Evolutionary conservation across 345 rosid genomes (phyloP).

Genomic region (Eucalyptus marginata): DNA sequence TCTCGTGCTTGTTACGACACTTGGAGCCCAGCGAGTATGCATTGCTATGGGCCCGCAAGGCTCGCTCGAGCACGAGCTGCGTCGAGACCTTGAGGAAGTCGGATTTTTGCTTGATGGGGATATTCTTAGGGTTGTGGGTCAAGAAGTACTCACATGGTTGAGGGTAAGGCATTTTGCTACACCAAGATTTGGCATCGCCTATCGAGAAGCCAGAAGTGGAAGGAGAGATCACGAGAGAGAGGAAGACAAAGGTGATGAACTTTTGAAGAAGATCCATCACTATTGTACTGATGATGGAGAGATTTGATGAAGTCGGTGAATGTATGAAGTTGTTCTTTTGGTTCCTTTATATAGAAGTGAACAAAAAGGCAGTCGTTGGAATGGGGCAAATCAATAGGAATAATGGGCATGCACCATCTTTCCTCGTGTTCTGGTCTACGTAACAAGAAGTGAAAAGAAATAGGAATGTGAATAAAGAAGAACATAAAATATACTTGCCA

Average conservation of each 20-base stretch:
- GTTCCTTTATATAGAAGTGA: constrained; percentile 1
- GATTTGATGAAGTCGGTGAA: background rate
- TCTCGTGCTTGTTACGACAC: constrained; percentile 44
- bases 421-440: background rate
- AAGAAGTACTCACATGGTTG: constrained; percentile 20
- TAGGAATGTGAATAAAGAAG: background rate
- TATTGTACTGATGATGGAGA: background rate
- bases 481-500: background rate
- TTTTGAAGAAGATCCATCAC: constrained; percentile 24
- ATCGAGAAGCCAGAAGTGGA: constrained; percentile 7
- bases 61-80: constrained; percentile 30
- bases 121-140: background rate
- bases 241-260: constrained; percentile 5
- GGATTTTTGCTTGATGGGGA: constrained; percentile 8
- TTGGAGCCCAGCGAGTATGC: constrained; percentile 37
- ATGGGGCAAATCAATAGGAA: background rate
- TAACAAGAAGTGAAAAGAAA: background rate
- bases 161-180: constrained; percentile 21
- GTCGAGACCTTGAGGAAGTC: constrained; percentile 11
- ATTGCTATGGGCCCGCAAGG: constrained; percentile 28
- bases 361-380: background rate
- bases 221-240: constrained; percentile 11
- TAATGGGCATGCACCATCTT: background rate
- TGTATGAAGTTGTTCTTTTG: background rate
- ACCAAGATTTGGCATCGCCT: constrained; percentile 24